These are phyloP conservation scores for Dactylellina leptospora DNA, from an alignment of 2,329 filamentous ascomycete genomes.

Conservation along the genomic window DNA sequence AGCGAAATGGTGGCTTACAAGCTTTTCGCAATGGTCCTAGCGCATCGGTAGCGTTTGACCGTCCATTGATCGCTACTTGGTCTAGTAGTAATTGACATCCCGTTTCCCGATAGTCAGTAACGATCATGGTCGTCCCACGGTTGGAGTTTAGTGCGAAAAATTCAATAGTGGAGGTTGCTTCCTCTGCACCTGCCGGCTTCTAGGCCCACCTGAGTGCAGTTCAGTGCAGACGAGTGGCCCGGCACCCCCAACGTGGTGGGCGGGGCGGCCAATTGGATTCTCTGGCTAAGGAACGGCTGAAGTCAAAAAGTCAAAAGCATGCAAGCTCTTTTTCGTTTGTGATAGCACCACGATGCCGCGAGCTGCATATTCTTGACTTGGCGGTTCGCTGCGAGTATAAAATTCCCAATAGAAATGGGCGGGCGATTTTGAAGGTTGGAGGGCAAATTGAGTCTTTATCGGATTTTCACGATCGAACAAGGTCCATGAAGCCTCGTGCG, in stretches of 20 bases:
- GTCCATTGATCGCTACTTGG: neutral
- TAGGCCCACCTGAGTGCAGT: conserved; percentile 37
- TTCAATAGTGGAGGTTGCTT: conserved; percentile 42
- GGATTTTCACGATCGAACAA: too few species aligned
- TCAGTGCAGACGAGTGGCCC: too few species aligned
- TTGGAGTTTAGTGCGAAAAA: conserved; percentile 21
- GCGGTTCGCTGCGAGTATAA: too few species aligned
- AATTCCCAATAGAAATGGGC: too few species aligned
- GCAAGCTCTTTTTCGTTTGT: conserved; percentile 6
- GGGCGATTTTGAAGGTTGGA: too few species aligned
- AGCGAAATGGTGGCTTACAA: conserved; percentile 43
- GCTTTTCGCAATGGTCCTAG: conserved; percentile 22
- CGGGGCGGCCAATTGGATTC: conserved; percentile 31
- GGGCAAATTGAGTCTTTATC: too few species aligned
- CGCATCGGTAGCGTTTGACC: conserved; percentile 16
- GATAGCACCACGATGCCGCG: conserved; percentile 18
- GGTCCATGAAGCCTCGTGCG: too few species aligned
- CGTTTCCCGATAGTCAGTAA: conserved; percentile 7
- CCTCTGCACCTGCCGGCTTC: conserved; percentile 40
- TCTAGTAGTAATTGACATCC: conserved; percentile 10
- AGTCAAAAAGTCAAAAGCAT: neutral
- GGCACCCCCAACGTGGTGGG: conserved; percentile 26
- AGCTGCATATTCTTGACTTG: too few species aligned
- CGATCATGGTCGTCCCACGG: conserved; percentile 20
- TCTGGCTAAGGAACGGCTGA: conserved; percentile 52